Base-by-base conservation (phyloP, 1,284 basidiomycete genomes). In the Ganoderma leucocontextum region DNA sequence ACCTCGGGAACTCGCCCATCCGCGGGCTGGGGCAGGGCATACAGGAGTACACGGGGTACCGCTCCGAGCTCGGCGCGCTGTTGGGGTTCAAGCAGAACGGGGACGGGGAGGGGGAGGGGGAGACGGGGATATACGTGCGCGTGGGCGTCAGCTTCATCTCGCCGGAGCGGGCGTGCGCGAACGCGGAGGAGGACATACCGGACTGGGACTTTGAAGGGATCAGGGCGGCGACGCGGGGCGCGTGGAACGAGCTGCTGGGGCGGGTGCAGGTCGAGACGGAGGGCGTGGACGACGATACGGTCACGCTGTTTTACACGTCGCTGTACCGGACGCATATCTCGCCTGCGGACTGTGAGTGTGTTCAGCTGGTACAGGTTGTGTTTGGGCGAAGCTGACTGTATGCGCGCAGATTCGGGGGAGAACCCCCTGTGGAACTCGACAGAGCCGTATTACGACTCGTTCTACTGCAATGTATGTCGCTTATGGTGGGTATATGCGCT, bases 261-360 rank as follows among this genome's bases (percentile, higher is more conserved):
- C 81, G 86, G 8, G 78, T 91, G 0, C 83, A 88, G 67, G 86
- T 91, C 2, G 84, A 87, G 66, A 82, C 83, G 0, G 79, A 77
- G 0, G 82, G 80, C 9, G 87, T 88, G 4, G 79, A 83, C 47
- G 75, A 77, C n/a, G 84, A 89, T 60, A 86, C 81, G 33, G 80
- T 86, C 53, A 78, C 82, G 64, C 75, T 91, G 60, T 85, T 91
- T 68, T 90, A 90, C 76, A 88, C 87, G 59, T 90, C 88, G 57
- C 77, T 91, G 3, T 92, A 92, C 73, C 79, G 90, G 64, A 87
- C 86, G 0, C 89, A 91, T 75, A 87, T 92, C 49, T 86, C 87
- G 2, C 91, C 91, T 9, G 89, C 87, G 4, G 90, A 92, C 72
- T 88, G 87, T 88, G 72, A 75, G 85, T 41, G 33, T 9, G 19